Evolutionary conservation across 2,329 filamentous ascomycete genomes (phyloP).

Genomic region (Fusarium continuum): DNA sequence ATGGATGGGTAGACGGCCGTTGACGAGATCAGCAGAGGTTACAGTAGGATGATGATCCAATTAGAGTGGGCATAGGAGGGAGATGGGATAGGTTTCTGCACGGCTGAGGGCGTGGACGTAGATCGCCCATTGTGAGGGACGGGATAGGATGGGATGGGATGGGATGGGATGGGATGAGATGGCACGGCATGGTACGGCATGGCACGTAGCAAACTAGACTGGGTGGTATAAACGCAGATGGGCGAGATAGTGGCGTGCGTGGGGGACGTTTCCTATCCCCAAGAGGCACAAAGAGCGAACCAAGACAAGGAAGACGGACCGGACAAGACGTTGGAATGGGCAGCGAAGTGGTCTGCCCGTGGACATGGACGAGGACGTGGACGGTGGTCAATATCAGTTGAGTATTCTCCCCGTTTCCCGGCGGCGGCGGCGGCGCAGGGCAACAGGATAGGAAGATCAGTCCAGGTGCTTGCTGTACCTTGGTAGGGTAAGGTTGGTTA

Average conservation of each 20-base stretch:
- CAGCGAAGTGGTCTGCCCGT: slow-evolving; percentile 32
- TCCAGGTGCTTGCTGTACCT: slow-evolving; percentile 2
- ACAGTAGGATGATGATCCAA: slow-evolving; percentile 18
- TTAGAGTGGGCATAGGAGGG: slow-evolving; percentile 3
- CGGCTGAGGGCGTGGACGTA: slow-evolving; percentile 36
- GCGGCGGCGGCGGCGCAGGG: background rate
- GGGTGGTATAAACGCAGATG: slow-evolving; percentile 27
- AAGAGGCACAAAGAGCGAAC: slow-evolving; percentile 21
- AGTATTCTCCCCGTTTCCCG: background rate
- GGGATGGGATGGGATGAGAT: background rate
- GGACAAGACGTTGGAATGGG: slow-evolving; percentile 10
- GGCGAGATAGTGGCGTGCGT: slow-evolving; percentile 41
- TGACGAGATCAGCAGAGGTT: slow-evolving; percentile 40
- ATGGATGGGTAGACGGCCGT: slow-evolving; percentile 27
- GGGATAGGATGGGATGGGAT: no score
- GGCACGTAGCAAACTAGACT: background rate
- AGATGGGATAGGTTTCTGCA: slow-evolving; percentile 8
- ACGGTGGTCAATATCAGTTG: slow-evolving; percentile 18
- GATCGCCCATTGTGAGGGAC: slow-evolving; percentile 19
- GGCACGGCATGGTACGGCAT: slow-evolving; percentile 6
- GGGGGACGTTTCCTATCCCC: slow-evolving; percentile 30
- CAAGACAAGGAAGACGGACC: slow-evolving; percentile 34
- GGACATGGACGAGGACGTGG: no score
- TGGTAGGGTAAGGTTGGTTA: background rate
- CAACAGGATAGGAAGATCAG: slow-evolving; percentile 2